These are phyloP conservation scores for Diutina siamensis DNA, from an alignment of 1,139 yeast species.

Conservation along the genomic window DNA sequence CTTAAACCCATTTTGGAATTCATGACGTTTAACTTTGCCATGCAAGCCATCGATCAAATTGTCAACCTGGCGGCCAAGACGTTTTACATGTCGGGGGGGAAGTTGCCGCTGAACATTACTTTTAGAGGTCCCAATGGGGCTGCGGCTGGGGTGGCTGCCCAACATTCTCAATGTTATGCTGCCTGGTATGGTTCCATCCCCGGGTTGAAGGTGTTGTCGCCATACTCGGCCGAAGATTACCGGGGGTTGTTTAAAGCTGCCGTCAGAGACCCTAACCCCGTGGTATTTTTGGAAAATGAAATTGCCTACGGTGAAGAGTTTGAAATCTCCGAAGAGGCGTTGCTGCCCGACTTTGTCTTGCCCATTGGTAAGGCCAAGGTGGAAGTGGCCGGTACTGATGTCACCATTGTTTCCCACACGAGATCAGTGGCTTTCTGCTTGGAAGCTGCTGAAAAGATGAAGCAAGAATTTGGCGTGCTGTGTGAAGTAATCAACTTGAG, in stretches of 20 bases:
- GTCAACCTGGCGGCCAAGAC: conserved; percentile 98
- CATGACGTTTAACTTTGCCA: conserved; percentile 98
- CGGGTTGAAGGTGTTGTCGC: conserved; percentile 92
- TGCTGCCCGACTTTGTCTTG: conserved; percentile 76
- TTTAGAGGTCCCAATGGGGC: conserved; percentile 99
- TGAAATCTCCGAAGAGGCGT: conserved; percentile 81
- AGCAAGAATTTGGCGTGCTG: conserved; percentile 73
- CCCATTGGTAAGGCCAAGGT: conserved; percentile 96
- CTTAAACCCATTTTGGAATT: conserved; percentile 95
- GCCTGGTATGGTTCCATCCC: conserved; percentile 99
- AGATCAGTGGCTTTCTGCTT: conserved; percentile 81
- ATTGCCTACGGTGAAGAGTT: conserved; percentile 86
- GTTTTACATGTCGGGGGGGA: conserved; percentile 98
- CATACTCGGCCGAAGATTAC: conserved; percentile 92
- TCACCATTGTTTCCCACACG: conserved; percentile 82
- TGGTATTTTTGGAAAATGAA: conserved; percentile 92
- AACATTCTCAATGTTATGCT: conserved; percentile 95
- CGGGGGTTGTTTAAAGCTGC: conserved; percentile 95
- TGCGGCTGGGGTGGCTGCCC: conserved; percentile 99
- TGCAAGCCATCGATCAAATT: conserved; percentile 98
- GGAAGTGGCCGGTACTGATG: conserved; percentile 85
- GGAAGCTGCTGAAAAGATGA: conserved; percentile 80
- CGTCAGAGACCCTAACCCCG: conserved; percentile 97
- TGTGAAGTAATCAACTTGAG: conserved; percentile 95
- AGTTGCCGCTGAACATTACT: conserved; percentile 90